Percentiles rank a stretch among this genome's conserved stretches.
phyloP scores from a whole-genome alignment of 208 protist genomes.

The Leishmania tropica region DNA sequence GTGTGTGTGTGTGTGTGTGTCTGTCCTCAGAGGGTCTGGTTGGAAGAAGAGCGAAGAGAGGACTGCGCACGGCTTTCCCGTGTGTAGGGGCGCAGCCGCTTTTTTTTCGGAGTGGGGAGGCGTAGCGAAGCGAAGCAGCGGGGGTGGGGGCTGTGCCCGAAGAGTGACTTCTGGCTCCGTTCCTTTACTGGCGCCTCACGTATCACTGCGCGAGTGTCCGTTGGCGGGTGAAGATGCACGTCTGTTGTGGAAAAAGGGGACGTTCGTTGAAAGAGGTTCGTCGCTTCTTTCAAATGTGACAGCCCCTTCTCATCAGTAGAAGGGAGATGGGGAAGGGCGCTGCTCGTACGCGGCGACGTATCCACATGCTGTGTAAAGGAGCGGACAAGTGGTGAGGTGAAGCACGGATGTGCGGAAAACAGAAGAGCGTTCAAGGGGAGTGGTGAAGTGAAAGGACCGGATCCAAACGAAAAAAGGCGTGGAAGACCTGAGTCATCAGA shows the following conservation, averaged over 20 bases:
- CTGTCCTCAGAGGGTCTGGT: no score
- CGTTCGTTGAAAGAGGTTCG: neutral
- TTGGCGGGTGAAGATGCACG: neutral
- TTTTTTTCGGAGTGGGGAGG: neutral
- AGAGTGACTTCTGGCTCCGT: neutral
- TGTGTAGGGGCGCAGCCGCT: neutral
- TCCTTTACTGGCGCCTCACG: neutral
- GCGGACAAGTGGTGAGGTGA: neutral
- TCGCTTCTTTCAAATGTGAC: neutral
- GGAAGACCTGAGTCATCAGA: neutral
- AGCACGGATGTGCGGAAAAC: neutral
- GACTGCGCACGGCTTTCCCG: neutral
- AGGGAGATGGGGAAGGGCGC: neutral
- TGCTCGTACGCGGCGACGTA: neutral
- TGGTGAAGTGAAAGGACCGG: neutral
- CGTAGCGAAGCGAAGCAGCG: neutral
- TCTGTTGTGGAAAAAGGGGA: neutral
- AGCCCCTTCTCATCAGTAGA: neutral
- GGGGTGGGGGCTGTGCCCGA: neutral
- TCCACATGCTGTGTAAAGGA: neutral
- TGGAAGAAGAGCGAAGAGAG: neutral
- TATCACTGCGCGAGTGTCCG: neutral
- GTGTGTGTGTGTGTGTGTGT: neutral
- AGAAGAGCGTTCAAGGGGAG: neutral
- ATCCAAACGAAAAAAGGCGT: neutral